phyloP scores from a whole-genome alignment of 169 alveolate species.

The Plasmodium chabaudi region DNA sequence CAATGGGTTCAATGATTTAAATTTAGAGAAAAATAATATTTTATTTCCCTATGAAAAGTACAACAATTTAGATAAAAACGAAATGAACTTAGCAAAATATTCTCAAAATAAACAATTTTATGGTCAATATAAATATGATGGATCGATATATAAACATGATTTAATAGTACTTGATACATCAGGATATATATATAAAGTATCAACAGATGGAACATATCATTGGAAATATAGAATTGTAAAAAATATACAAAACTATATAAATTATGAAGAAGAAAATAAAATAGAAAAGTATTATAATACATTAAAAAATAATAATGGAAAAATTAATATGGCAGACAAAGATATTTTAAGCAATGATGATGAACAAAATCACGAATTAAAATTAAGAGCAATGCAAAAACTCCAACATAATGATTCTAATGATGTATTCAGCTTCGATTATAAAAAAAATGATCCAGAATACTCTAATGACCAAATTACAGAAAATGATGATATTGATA shows the following conservation, averaged over 20 bases:
- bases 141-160: conserved; percentile 30
- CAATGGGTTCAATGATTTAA: neutral
- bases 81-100: conserved; percentile 34
- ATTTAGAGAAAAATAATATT: conserved; percentile 36
- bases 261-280: conserved; percentile 19
- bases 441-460: neutral
- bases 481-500: neutral
- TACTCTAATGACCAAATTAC: neutral
- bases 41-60: conserved; percentile 42
- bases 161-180: conserved; percentile 51
- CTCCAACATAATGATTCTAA: conserved; percentile 1
- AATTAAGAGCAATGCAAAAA: conserved; percentile 45
- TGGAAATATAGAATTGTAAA: conserved; percentile 70
- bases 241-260: conserved; percentile 21
- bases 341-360: conserved; percentile 11
- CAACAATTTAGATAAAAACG: conserved; percentile 10
- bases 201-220: conserved; percentile 71
- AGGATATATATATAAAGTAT: conserved; percentile 70
- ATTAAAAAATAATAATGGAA: conserved; percentile 6
- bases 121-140: conserved; percentile 65
- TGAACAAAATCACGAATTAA: conserved; percentile 24
- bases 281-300: conserved; percentile 6
- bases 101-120: conserved; percentile 30
- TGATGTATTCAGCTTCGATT: conserved; percentile 6
- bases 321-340: neutral